Base-by-base conservation (phyloP, 305 asterid genomes). In the Solanum hybrid region DNA sequence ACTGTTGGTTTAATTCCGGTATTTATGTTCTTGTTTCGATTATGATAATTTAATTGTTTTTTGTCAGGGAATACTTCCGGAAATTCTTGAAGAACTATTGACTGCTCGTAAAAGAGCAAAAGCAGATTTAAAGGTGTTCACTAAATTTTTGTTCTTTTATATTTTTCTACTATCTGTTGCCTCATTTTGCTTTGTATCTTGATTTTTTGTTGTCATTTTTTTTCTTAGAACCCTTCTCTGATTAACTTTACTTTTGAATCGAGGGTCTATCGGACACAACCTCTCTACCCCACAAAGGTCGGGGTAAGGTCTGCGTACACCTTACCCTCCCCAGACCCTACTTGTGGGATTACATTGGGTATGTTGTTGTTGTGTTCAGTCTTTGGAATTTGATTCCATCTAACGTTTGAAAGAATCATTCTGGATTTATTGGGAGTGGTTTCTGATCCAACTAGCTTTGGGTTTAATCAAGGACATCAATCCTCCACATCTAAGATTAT, bases 11-110 rank as follows among this genome's bases (percentile, higher is more conserved):
- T 75, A 42, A 72, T 78, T 36, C 40, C 14, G 4, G 29, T n/a
- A 77, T 46, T 32, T 31, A 78, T 24, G 34, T 32, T 81, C 72
- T 51, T 88, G 86, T 87, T 72, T 77, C 31, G 17, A 78, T 66
- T 81, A 88, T 51, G 85, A 77, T 34, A 32, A 24, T 36, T 3
- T 26, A 11, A 66, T 69, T 88, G 89, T 85, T 84, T 90, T 82
- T 34, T 36, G 77, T 90, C 94, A 98, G 99, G 99, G 99, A 90
- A 96, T 98, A 93, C 96, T 98, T 86, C 99, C 99, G 34, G 99
- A 98, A 93, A 98, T 98, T 93, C 99, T 98, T 86, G 99, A 98
- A 94, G 99, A 98, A 89, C 96, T 98, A 92, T 92, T 98, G 95
- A 90, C 95, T 86, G 99, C 99, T 92, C 98, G 99, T 90, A 98